Percentiles rank a stretch among this genome's conserved stretches.
These are phyloP conservation scores for Microbotryum scabiosae DNA, from an alignment of 1,284 basidiomycete species.

Conservation along the genomic window DNA sequence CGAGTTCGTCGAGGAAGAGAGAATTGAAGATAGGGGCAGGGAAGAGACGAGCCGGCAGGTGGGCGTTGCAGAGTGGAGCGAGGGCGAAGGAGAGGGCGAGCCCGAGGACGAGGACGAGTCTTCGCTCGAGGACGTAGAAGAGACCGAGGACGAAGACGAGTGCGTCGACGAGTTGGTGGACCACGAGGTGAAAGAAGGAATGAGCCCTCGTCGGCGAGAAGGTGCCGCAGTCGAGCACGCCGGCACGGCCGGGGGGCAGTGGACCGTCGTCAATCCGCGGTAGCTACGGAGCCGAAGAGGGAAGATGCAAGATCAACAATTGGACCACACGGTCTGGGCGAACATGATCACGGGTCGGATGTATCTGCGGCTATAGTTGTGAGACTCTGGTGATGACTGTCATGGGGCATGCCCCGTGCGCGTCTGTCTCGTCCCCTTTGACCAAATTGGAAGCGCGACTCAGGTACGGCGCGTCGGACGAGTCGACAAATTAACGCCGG, in stretches of 20 bases:
- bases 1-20: conserved; percentile 47
- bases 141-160: conserved; percentile 10
- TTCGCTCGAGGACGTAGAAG: conserved; percentile 3
- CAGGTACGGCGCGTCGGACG: no score
- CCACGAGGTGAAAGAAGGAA: conserved; percentile 20
- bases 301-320: no score
- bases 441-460: no score
- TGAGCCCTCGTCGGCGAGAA: conserved; percentile 15
- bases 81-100: conserved; percentile 7
- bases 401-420: no score
- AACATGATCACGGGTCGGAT: no score
- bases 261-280: conserved; percentile 27
- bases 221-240: background rate
- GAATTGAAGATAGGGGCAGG: conserved; percentile 36
- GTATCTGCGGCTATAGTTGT: no score
- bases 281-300: conserved; percentile 9
- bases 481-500: no score
- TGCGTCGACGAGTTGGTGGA: conserved; percentile 7
- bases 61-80: conserved; percentile 2
- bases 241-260: conserved; percentile 2
- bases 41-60: conserved; percentile 23
- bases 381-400: no score
- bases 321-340: no score
- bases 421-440: no score
- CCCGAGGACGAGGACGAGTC: conserved; percentile 15